Percentiles rank a stretch among this genome's conserved stretches.
Conservation (phyloP, 176 grass and related monocot species). For the Carex pumila region DNA sequence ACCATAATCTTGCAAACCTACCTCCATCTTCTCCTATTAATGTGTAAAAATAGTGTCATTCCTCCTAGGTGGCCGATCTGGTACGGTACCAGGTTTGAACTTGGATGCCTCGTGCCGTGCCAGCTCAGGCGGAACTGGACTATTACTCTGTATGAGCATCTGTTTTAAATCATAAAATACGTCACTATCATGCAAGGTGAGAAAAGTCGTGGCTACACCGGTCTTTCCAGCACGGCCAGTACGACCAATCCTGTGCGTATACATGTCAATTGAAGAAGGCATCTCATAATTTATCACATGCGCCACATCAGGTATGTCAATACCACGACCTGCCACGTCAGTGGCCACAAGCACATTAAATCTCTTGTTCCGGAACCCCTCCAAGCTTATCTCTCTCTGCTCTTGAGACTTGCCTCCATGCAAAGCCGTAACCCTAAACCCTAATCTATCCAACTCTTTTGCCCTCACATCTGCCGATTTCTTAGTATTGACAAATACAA, state of each 20-base stretch:
- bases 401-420: conserved; percentile 97
- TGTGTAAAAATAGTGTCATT: conserved; percentile 75
- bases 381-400: conserved; percentile 91
- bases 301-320: conserved; percentile 98
- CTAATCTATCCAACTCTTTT: conserved; percentile 84
- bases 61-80: conserved; percentile 77
- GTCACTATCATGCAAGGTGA: conserved; percentile 66
- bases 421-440: conserved; percentile 75
- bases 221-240: conserved; percentile 95
- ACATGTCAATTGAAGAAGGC: conserved; percentile 69
- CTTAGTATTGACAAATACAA: conserved; percentile 95
- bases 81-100: conserved; percentile 83
- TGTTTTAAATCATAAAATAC: conserved; percentile 98
- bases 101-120: conserved; percentile 90
- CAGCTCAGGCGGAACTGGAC: conserved; percentile 87
- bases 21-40: neutral
- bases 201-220: conserved; percentile 75
- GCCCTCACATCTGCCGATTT: conserved; percentile 71
- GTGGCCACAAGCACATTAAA: conserved; percentile 99
- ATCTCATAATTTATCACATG: conserved; percentile 98
- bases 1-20: neutral
- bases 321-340: conserved; percentile 94
- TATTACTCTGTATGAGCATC: conserved; percentile 94
- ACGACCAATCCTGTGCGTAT: conserved; percentile 93
- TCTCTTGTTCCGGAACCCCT: conserved; percentile 86